Conservation (phyloP, 495 filamentous ascomycete genomes). For the Aspergillus cavernicola region DNA sequence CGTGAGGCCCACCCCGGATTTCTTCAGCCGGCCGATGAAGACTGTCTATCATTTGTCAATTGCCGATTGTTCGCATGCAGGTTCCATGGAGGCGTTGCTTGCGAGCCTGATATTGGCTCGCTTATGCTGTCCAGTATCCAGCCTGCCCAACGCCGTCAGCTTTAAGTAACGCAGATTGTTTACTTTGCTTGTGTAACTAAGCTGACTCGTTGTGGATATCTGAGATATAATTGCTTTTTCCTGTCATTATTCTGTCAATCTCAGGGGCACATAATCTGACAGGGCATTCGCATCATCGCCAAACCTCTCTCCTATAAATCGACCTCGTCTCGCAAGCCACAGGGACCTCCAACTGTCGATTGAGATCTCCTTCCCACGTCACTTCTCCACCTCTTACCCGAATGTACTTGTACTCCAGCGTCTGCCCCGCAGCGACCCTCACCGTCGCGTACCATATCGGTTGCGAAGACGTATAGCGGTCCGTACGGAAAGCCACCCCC, state of each 20-base stretch:
- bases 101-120: not conserved
- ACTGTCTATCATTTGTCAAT: too few species aligned
- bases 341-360: slow-evolving; percentile 56
- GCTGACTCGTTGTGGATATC: not conserved
- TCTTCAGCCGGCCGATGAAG: not conserved
- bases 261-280: not conserved
- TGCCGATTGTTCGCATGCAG: too few species aligned
- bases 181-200: too few species aligned
- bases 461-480: slow-evolving; percentile 50
- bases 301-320: slow-evolving; percentile 32
- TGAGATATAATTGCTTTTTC: not conserved
- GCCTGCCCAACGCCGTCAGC: too few species aligned
- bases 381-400: slow-evolving; percentile 51
- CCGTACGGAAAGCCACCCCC: slow-evolving; percentile 50
- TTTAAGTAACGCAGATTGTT: too few species aligned
- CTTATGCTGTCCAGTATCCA: too few species aligned
- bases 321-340: slow-evolving; percentile 40
- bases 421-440: slow-evolving; percentile 46
- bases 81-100: not conserved
- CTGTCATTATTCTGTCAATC: not conserved
- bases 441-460: slow-evolving; percentile 56
- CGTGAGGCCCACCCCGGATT: not conserved
- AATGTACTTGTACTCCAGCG: slow-evolving; percentile 68
- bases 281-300: slow-evolving; percentile 19
- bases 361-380: slow-evolving; percentile 62